Conservation (phyloP, 352 stramenopile genomes). For the Phytophthora podocarpi region DNA sequence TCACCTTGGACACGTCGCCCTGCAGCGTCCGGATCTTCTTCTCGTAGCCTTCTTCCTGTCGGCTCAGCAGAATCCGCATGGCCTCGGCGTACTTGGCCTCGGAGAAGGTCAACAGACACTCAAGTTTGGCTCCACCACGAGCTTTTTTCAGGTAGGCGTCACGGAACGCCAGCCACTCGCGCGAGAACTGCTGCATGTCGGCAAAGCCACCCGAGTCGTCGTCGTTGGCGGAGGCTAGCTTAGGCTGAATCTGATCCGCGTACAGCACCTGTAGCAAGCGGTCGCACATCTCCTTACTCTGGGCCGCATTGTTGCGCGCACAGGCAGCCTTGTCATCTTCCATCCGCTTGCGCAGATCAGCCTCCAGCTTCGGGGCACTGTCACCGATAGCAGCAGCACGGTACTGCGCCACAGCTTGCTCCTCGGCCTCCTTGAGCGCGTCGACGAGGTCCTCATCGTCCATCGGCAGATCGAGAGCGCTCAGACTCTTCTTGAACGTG, state of each 20-base stretch:
- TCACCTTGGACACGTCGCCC: slow-evolving; percentile 74
- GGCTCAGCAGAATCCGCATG: slow-evolving; percentile 80
- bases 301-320: slow-evolving; percentile 48
- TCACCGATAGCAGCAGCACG: slow-evolving; percentile 71
- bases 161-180: slow-evolving; percentile 73
- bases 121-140: slow-evolving; percentile 72
- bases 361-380: slow-evolving; percentile 63
- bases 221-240: slow-evolving; percentile 59
- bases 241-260: slow-evolving; percentile 79
- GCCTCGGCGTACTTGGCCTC: slow-evolving; percentile 84
- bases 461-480: slow-evolving; percentile 66
- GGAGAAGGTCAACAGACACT: slow-evolving; percentile 76
- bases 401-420: slow-evolving; percentile 61
- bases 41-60: slow-evolving; percentile 86
- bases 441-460: slow-evolving; percentile 69
- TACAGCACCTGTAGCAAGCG: slow-evolving; percentile 82
- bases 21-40: slow-evolving; percentile 84
- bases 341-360: slow-evolving; percentile 68
- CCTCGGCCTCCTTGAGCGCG: slow-evolving; percentile 63
- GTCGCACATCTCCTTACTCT: slow-evolving; percentile 84
- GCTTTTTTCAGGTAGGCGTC: slow-evolving; percentile 78
- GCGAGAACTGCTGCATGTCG: slow-evolving; percentile 83
- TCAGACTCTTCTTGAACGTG: slow-evolving; percentile 64
- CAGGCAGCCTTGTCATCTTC: slow-evolving; percentile 65
- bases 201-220: slow-evolving; percentile 56